Evolutionary conservation across 2,329 filamentous ascomycete genomes (phyloP), one percentile per base, ranked within the genome.

Genomic region (Aspergillus thermomutatus): DNA sequence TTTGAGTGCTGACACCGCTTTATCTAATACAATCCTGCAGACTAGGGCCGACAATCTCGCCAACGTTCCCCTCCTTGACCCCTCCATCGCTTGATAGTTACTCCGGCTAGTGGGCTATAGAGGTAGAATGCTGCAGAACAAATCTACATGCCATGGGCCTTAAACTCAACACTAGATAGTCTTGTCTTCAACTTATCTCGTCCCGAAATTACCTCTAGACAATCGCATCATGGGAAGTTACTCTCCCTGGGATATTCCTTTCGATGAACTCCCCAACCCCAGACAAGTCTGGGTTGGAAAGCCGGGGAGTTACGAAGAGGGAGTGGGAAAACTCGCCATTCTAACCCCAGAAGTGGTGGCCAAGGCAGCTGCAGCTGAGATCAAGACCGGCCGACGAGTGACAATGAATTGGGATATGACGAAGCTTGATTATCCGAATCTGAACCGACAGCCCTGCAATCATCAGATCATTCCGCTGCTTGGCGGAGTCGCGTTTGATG

Each of bases 381-480:
- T 85, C 62, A 75, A 72, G 41, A 80, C 78, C 0, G 83, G 83
- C 11, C 72, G 73, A 21, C 75, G 81, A 31, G 77, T 84, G 25
- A 79, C 79, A 9, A 73, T 86, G 41, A 77, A 78, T 26, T 85
- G 83, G 83, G 79, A 82, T 25, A 66, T 85, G 58, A 79, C 77
- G 21, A 84, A 85, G 62, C 70, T 84, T 2, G 81, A 85, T 56
- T 77, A 80, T 60, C 80, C 82, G 1, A 80, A 81, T 58, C 80
- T 84, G 60, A 78, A 78, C 46, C 76, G 83, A 1, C 77, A 79
- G 34, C 77, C 79, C 8, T 80, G 79, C 51, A 69, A 79, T 31
- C 82, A 83, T 60, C 75, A 76, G 54, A 80, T 84, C 54, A 72
- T 82, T 1, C 75, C 79, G 10, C 57, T 83, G 17, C 69, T 83